Percentiles rank a stretch among this genome's conserved stretches.
Conservation (phyloP, 1,284 basidiomycete genomes). For the Ganoderma boninense region DNA sequence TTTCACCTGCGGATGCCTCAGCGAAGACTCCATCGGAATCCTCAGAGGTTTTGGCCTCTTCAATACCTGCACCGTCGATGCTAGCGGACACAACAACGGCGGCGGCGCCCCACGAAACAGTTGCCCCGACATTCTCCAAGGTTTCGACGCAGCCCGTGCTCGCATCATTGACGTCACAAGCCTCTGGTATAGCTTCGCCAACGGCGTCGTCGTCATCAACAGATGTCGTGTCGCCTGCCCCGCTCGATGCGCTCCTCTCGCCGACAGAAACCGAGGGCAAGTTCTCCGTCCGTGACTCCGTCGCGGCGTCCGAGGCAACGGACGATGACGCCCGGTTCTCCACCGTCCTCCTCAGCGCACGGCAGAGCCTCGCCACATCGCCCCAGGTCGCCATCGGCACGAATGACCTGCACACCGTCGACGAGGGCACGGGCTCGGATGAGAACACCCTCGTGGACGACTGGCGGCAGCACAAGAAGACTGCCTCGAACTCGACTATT, state of each 20-base stretch:
- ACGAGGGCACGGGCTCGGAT: conserved; percentile 33
- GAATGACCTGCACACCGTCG: conserved; percentile 32
- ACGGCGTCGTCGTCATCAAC: not conserved
- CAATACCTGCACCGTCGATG: not conserved
- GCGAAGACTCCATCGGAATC: not conserved
- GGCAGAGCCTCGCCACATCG: conserved; percentile 41
- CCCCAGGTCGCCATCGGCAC: conserved; percentile 29
- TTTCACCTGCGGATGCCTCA: conserved; percentile 15
- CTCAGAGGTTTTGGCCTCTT: not conserved
- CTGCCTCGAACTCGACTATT: conserved; percentile 68
- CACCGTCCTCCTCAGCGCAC: conserved; percentile 56
- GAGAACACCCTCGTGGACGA: conserved; percentile 33
- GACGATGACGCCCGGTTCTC: conserved; percentile 71
- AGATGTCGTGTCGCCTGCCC: not conserved
- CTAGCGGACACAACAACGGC: not conserved
- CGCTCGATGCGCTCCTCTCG: conserved; percentile 52
- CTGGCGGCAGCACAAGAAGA: conserved; percentile 59
- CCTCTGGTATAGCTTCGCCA: not conserved
- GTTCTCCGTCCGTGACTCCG: conserved; percentile 49
- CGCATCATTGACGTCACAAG: not conserved
- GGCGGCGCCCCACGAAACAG: not conserved
- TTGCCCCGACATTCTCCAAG: not conserved
- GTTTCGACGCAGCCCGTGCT: not conserved
- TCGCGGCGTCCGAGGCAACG: conserved; percentile 64
- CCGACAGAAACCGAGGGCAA: conserved; percentile 41